Evolutionary conservation across 371 early-diverging fungal species (phyloP), one percentile per base, ranked within the genome.

Genomic region (Mucor saturninus): DNA sequence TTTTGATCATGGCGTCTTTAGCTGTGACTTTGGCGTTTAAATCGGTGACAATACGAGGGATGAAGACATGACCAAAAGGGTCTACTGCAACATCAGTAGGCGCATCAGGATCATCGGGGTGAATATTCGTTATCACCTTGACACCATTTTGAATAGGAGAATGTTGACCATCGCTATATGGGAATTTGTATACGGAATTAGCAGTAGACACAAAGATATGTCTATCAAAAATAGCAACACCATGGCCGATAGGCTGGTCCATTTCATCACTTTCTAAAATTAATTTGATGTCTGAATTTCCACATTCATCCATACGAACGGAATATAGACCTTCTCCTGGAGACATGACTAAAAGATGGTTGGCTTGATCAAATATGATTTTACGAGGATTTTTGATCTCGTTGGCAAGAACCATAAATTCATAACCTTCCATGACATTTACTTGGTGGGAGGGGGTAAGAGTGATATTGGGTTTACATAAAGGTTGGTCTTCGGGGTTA

Each of bases 81-180:
- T 76, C 77, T n/a, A 80, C 71, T 5, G 72, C 59, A 21, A 80
- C 31, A 59, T 80, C 80, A 5, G 69, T 62, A 10, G 35, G 30
- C 7, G 62, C 70, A 10, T 54, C 30, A 4, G 42, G 50, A 9
- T 58, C 45, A 8, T 61, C 37, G 2, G 69, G 46, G 32, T 72
- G 60, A 15, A 76, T 69, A 32, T 80, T 75, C 3, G 26, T 37
- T 5, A 80, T 37, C 0, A 80, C 60, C 35, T 62, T 48, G 26
- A 62, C 60, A 28, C 77, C 80, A 28, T 68, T 32, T 2, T 29
- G 38, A 7, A 73, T 48, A 4, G 67, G 50, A 14, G 75, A 66
- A 38, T 80, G 80, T 39, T 80, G 80, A 10, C 80, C 80, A 60
- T 80, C 80, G 21, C 64, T 65, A 43, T 81, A 81, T 42, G 76